Conservation (phyloP, 495 filamentous ascomycete genomes). For the Trichocladium antarcticum region DNA sequence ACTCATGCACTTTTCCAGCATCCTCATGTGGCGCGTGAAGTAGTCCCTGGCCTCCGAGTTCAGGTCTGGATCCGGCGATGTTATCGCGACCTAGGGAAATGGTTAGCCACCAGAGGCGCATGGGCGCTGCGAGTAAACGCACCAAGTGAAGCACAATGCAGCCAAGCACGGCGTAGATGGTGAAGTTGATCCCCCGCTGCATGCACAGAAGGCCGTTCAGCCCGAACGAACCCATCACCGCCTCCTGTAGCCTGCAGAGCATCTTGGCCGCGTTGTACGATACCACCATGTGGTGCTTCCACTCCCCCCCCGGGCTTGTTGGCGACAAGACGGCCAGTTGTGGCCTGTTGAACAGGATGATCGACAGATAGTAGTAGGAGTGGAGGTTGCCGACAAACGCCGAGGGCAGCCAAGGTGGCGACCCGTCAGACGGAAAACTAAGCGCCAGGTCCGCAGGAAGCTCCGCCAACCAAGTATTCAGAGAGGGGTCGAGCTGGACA, state of each 20-base stretch:
- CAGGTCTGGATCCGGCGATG: conserved; percentile 83
- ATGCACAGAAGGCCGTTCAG: conserved; percentile 79
- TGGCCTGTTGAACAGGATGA: conserved; percentile 82
- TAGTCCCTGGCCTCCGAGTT: conserved; percentile 78
- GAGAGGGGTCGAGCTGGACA: conserved; percentile 60
- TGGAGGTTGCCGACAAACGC: conserved; percentile 90
- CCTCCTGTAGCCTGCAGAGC: conserved; percentile 86
- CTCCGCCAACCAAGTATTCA: conserved; percentile 62
- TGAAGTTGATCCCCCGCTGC: conserved; percentile 90
- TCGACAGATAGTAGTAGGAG: conserved; percentile 77
- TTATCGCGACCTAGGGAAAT: conserved; percentile 67
- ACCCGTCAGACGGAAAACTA: conserved; percentile 65
- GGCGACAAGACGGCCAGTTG: conserved; percentile 71
- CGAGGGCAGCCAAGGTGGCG: conserved; percentile 74
- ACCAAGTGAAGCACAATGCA: conserved; percentile 95
- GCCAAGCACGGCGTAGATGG: conserved; percentile 82
- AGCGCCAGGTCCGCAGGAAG: conserved; percentile 73
- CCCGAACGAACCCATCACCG: conserved; percentile 64
- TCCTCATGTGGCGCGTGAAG: conserved; percentile 90
- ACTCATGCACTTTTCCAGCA: conserved; percentile 73
- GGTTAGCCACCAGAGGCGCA: not conserved
- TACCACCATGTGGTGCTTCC: conserved; percentile 79
- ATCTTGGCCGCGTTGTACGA: conserved; percentile 81
- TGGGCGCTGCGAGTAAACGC: conserved; percentile 23
- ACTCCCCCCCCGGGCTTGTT: conserved; percentile 58